A percentile compares a stretch with the other conserved stretches of the same genome.
phyloP scores from a whole-genome alignment of 768 basidiomycete species.

The Scleroderma bovista region DNA sequence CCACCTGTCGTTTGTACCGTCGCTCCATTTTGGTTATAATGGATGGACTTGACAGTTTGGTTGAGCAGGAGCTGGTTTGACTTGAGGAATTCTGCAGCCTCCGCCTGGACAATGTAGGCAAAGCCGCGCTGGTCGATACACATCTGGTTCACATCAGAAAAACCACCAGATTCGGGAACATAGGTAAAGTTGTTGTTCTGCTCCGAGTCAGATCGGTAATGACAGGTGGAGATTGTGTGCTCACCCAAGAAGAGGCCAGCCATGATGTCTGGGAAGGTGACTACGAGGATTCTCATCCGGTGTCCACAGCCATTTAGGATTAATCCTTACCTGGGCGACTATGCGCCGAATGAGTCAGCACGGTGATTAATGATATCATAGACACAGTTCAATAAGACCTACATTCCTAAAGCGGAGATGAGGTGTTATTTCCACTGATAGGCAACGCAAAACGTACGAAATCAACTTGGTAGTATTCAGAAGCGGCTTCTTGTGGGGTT shows the following conservation, averaged over 20 bases:
- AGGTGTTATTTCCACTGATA: background rate
- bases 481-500: conserved; percentile 42
- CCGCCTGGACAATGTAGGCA: conserved; percentile 48
- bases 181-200: conserved; percentile 61
- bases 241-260: conserved; percentile 61
- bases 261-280: conserved; percentile 60
- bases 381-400: conserved; percentile 8
- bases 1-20: conserved; percentile 43
- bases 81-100: conserved; percentile 52
- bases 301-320: background rate
- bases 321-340: conserved; percentile 25
- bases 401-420: conserved; percentile 22
- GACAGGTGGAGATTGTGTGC: background rate
- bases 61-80: conserved; percentile 43
- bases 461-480: conserved; percentile 54
- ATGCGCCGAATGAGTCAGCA: conserved; percentile 5
- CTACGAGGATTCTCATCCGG: conserved; percentile 37
- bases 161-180: conserved; percentile 49
- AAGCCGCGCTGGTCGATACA: conserved; percentile 61
- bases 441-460: conserved; percentile 17
- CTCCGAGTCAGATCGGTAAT: conserved; percentile 1
- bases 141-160: conserved; percentile 48
- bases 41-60: conserved; percentile 43
- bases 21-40: conserved; percentile 41
- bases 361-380: background rate